Base-by-base conservation (phyloP, 75 land plant genomes). In the Pseudotsuga menziesii region DNA sequence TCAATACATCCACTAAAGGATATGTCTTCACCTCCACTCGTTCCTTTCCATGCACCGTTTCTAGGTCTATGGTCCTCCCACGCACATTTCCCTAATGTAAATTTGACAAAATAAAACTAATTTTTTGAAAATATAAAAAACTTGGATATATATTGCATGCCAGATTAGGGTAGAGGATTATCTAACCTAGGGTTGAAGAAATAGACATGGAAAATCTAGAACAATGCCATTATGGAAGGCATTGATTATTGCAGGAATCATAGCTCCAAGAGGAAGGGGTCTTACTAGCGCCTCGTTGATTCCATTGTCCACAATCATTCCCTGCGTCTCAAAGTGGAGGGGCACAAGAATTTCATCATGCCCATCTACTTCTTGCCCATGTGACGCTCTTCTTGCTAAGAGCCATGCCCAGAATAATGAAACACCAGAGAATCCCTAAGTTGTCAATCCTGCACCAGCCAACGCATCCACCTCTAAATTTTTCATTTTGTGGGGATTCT, bases 161-260 rank as follows among this genome's bases (percentile, higher is more conserved):
- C 13, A 48, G 54, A 48, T 9, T 8, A 2, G 54, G 1, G 54
- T 11, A 48, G 12, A 48, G 11, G 11, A 48, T 9, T 9, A 48
- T 48, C 54, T 48, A 12, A 48, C 54, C 54, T 9, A 0, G 13
- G 54, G 0, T 60, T 60, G 23, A 60, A 22, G n/a, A 19, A 5
- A 7, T 85, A 90, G 9, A 85, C 66, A 78, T 1, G 76, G 80
- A 1, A 91, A 76, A 67, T 91, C 93, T 11, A 91, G 81, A n/a
- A 86, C 78, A 54, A 89, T 91, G 56, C 93, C 93, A 78, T 89
- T 87, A 56, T 89, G 91, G 57, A 89, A 91, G 25, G 91, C 81
- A 77, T 91, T 91, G n/a, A 91, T 75, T 69, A 91, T 77, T 56
- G 89, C 89, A 76, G 94, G 35, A 91, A 89, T 56, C 58, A 82